phyloP scores from a whole-genome alignment of 176 grass and related monocot genomes.

The Aegilops tauschii region DNA sequence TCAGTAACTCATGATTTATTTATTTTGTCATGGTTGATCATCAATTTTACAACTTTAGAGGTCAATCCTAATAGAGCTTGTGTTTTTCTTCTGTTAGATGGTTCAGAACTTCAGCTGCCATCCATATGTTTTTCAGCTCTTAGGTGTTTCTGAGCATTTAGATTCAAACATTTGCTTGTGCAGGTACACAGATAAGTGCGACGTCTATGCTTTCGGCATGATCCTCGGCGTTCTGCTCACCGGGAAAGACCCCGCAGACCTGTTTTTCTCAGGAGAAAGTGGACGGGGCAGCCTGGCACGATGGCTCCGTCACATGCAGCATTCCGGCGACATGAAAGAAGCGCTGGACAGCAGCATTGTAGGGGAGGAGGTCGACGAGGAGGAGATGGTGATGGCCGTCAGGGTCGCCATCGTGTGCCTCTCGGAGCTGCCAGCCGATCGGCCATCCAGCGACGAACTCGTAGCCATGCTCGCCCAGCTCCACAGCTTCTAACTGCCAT shows the following conservation, averaged over 20 bases:
- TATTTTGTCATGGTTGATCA: constrained; percentile 1
- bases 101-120: not conserved
- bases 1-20: not conserved
- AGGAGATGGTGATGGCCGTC: constrained; percentile 91
- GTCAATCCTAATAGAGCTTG: not conserved
- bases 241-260: constrained; percentile 72
- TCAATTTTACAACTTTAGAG: not conserved
- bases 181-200: constrained; percentile 98
- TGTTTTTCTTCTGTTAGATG: not conserved
- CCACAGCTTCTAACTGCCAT: constrained; percentile 49
- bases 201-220: constrained; percentile 88
- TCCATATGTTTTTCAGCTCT: not conserved
- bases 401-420: constrained; percentile 87
- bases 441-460: constrained; percentile 94
- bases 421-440: constrained; percentile 72
- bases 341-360: constrained; percentile 66
- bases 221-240: constrained; percentile 71
- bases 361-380: constrained; percentile 72
- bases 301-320: constrained; percentile 84
- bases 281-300: constrained; percentile 47
- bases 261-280: constrained; percentile 63
- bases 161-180: not conserved
- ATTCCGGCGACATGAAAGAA: constrained; percentile 66
- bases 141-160: not conserved
- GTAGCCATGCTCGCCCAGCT: constrained; percentile 85